Conservation (phyloP, 2,329 filamentous ascomycete species). For the Colletotrichum plurivorum region DNA sequence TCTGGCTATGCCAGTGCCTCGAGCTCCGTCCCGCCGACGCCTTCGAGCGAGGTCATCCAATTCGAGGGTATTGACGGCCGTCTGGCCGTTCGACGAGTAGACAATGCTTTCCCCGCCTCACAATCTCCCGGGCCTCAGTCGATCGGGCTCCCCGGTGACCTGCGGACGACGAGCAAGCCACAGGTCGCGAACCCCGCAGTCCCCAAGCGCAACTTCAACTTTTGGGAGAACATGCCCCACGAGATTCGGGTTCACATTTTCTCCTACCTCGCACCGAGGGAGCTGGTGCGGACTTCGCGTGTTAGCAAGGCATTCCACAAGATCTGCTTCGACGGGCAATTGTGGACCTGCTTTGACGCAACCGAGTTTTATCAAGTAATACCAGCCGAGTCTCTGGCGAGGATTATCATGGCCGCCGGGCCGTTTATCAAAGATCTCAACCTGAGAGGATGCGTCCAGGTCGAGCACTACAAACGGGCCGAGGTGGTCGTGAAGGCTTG, state of each 20-base stretch:
- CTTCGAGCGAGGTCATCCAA: slow-evolving; percentile 56
- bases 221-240: slow-evolving; percentile 85
- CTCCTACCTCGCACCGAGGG: slow-evolving; percentile 81
- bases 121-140: slow-evolving; percentile 56
- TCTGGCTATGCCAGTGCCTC: slow-evolving; percentile 50
- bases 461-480: slow-evolving; percentile 84
- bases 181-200: slow-evolving; percentile 37
- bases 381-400: slow-evolving; percentile 84
- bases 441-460: slow-evolving; percentile 89
- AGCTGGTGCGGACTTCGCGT: slow-evolving; percentile 83
- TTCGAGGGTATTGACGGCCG: slow-evolving; percentile 60
- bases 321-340: slow-evolving; percentile 93
- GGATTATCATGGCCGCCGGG: slow-evolving; percentile 87
- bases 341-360: slow-evolving; percentile 89
- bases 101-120: slow-evolving; percentile 58
- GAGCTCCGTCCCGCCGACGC: slow-evolving; percentile 56
- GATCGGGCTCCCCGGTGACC: slow-evolving; percentile 74
- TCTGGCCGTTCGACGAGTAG: slow-evolving; percentile 69
- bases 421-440: slow-evolving; percentile 94
- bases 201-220: slow-evolving; percentile 62
- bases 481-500: slow-evolving; percentile 87
- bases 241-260: slow-evolving; percentile 88
- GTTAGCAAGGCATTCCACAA: slow-evolving; percentile 85
- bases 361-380: slow-evolving; percentile 91
- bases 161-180: slow-evolving; percentile 48